These are phyloP conservation scores for Acanthamoeba rhysodes DNA, from an alignment of 208 protist genomes.

Conservation along the genomic window DNA sequence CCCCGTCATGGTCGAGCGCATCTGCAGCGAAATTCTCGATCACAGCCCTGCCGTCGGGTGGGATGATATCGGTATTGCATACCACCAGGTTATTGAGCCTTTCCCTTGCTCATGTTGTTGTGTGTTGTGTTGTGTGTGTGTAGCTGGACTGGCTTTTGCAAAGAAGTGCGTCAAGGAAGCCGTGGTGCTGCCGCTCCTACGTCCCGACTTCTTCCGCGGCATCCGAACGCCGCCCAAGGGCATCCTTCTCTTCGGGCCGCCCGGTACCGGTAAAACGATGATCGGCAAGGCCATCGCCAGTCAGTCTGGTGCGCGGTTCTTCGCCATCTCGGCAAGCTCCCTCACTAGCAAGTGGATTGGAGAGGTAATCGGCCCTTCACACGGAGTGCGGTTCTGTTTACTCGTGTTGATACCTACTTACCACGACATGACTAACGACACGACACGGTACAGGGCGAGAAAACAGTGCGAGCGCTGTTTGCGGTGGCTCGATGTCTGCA, in stretches of 20 bases:
- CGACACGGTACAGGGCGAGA: slow-evolving; percentile 88
- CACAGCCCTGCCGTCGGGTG: slow-evolving; percentile 48
- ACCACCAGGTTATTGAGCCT: too few species aligned
- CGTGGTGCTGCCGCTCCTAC: slow-evolving; percentile 88
- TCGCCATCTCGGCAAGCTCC: slow-evolving; percentile 91
- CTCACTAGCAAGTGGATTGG: slow-evolving; percentile 93
- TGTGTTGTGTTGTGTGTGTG: neutral
- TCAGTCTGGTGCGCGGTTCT: slow-evolving; percentile 91
- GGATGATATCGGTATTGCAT: slow-evolving; percentile 33
- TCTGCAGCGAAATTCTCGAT: slow-evolving; percentile 65
- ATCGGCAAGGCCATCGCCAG: slow-evolving; percentile 93
- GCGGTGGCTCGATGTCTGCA: slow-evolving; percentile 88
- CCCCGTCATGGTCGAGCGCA: slow-evolving; percentile 61
- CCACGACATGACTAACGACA: slow-evolving; percentile 73
- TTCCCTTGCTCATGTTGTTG: neutral
- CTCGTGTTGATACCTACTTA: neutral
- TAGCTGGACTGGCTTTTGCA: slow-evolving; percentile 88
- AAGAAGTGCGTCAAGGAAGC: slow-evolving; percentile 89
- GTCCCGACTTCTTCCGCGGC: slow-evolving; percentile 89
- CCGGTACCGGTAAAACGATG: slow-evolving; percentile 91
- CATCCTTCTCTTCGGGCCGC: slow-evolving; percentile 92
- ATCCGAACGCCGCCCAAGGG: slow-evolving; percentile 89
- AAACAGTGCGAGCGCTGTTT: slow-evolving; percentile 93
- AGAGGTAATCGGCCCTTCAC: slow-evolving; percentile 72
- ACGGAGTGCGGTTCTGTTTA: too few species aligned